These are phyloP conservation scores for Ceriops decandra DNA, from an alignment of 345 rosid genomes.

Conservation along the genomic window DNA sequence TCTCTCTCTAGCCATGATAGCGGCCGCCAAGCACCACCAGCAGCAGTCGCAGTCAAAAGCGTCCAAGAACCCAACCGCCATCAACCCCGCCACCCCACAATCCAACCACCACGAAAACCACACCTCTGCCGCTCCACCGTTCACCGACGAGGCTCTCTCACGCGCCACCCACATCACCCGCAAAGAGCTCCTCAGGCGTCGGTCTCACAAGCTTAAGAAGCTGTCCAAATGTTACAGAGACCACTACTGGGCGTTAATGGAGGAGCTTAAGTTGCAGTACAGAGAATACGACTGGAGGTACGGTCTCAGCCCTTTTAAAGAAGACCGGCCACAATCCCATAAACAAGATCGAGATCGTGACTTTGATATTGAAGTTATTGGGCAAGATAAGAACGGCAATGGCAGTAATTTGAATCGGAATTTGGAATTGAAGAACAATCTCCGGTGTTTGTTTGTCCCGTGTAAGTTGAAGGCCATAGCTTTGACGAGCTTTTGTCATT, in stretches of 20 bases:
- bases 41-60: no score
- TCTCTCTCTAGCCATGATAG: no score
- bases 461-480: no score
- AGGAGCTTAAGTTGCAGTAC: constrained; percentile 49
- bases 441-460: no score
- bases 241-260: constrained; percentile 60
- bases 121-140: background rate
- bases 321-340: background rate
- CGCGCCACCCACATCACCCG: constrained; percentile 26
- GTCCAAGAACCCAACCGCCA: no score
- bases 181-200: constrained; percentile 33
- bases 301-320: constrained; percentile 38
- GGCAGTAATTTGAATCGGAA: background rate
- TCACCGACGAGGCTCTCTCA: constrained; percentile 10
- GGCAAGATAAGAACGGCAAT: background rate
- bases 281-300: constrained; percentile 56
- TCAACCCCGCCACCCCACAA: no score
- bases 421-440: no score
- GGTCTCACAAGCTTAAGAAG: constrained; percentile 30
- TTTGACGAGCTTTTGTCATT: no score
- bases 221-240: constrained; percentile 31
- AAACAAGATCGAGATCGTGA: background rate
- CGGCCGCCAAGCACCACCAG: no score
- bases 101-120: background rate
- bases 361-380: background rate